Evolutionary conservation across 352 stramenopile genomes (phyloP), one percentile per base, ranked within the genome.

Genomic region (Phytophthora multivora): DNA sequence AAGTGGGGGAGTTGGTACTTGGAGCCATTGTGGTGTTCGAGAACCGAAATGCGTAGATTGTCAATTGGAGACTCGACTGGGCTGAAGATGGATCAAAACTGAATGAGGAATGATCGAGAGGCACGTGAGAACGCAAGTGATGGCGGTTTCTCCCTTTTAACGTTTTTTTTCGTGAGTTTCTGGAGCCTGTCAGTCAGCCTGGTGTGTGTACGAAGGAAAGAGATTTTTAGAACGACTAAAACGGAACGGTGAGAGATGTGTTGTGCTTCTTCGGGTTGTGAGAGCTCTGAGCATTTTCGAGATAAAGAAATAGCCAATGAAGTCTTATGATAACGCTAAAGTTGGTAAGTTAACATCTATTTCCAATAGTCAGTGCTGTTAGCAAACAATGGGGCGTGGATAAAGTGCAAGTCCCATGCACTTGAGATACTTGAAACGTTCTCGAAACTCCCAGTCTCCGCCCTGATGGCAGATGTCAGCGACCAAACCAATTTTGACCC

Each of bases 371-470:
- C 6, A 48, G 26, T 16, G 0, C 1, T 12, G 4, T 40, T 15
- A 5, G 35, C n/a, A 11, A 18, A 4, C 30, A 48, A 45, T 18
- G 15, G n/a, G 25, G 12, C 7, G 35, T 42, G 51, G 30, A 59
- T 45, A 46, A 52, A 54, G 11, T 73, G 59, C 21, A 42, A 73
- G 45, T 73, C 41, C 45, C 59, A 73, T 65, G 52, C 41, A 46
- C n/a, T 62, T 59, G 63, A 54, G 62, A 67, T 47, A 61, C 47
- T 66, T 38, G 50, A 70, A 74, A 74, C 66, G 66, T 19, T 58
- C 10, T 47, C 8, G 52, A 73, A 69, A 73, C 64, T 52, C 40
- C 60, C 41, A 9, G 45, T 54, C 47, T 61, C 51, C 49, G 39
- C 51, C 28, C 56, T 46, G 48, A 50, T 33, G 36, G 30, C 19